Evolutionary conservation across 1,139 yeast genomes (phyloP).

Genomic region (Blastobotrys arbuscula): DNA sequence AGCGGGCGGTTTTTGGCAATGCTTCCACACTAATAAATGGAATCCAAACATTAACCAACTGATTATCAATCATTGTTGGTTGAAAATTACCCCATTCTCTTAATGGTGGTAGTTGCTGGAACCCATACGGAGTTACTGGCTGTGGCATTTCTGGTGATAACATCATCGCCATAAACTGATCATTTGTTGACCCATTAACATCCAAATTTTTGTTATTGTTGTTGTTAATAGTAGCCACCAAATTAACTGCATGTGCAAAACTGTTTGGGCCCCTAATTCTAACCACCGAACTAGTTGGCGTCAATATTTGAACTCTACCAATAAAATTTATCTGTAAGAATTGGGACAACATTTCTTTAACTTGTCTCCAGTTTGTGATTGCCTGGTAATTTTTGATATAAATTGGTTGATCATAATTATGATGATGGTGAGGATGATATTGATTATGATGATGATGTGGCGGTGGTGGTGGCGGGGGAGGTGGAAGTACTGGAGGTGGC

Average conservation of each 20-base stretch:
- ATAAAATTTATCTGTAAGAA: constrained; percentile 9
- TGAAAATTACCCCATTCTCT: constrained; percentile 7
- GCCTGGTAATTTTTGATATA: constrained; percentile 12
- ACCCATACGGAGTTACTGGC: neutral
- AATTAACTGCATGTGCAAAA: constrained; percentile 6
- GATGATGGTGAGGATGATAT: neutral
- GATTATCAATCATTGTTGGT: constrained; percentile 1
- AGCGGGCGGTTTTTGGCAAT: neutral
- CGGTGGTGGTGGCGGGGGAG: constrained; percentile 2
- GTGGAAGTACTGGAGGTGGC: neutral
- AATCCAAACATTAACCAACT: constrained; percentile 6
- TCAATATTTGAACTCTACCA: constrained; percentile 12
- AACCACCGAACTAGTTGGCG: constrained; percentile 12
- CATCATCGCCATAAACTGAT: constrained; percentile 1
- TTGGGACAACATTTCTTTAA: constrained; percentile 10
- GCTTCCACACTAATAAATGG: constrained; percentile 6
- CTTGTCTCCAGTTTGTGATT: constrained; percentile 12
- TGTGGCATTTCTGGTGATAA: constrained; percentile 3
- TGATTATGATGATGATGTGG: constrained; percentile 1
- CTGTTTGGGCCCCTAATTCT: constrained; percentile 11
- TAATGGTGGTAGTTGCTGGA: neutral
- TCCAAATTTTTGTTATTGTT: constrained; percentile 2
- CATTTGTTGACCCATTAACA: neutral
- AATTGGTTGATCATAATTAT: constrained; percentile 10
- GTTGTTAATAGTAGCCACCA: constrained; percentile 11